Base-by-base conservation (phyloP, 345 rosid species). In the Eucalyptus paniculata region DNA sequence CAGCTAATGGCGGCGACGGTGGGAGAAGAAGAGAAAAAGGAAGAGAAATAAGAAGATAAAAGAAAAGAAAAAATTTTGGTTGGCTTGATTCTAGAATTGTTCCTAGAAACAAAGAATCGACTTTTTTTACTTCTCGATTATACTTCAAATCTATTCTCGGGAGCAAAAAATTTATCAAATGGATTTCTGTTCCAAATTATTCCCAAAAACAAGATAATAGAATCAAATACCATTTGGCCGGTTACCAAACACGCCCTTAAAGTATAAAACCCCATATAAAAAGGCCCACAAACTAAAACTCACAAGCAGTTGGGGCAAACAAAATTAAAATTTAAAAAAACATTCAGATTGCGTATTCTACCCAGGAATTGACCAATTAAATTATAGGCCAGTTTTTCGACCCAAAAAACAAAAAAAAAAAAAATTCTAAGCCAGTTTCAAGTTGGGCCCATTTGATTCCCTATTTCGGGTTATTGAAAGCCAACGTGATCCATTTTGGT, bases 1-100 rank as follows among this genome's bases (percentile, higher is more conserved):
- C 0, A 53, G 5, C 24, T 19, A 2, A 53, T 53, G 24, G 58
- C 26, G 2, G 11, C 0, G 2, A 53, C 1, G 0, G 5, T 21
- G 58, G 58, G 21, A 53, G 58, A 53, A 21, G 26, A 53, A 21
- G 58, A 53, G 26, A 53, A 19, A 53, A 53, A 53, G 56, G 56
- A 53, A 53, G 56, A 53, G 9, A 53, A 53, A 18, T 53, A 7
- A 3, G 26, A 19, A 53, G 26, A 53, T 9, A 53, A 53, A 53
- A 53, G 58, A 53, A 53, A 53, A 19, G 4, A 19, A 21, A 53
- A 21, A 53, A 4, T 0, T 18, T 51, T 53, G 58, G 26, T 21
- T 53, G 11, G 26, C 58, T 53, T 8, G 58, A 53, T 53, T 53
- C 26, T 53, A 4, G 58, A 53, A 53, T 53, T 53, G 58, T 53